These are phyloP conservation scores for Teratosphaeria nubilosa DNA, from an alignment of 2,329 filamentous ascomycete species.

Conservation along the genomic window DNA sequence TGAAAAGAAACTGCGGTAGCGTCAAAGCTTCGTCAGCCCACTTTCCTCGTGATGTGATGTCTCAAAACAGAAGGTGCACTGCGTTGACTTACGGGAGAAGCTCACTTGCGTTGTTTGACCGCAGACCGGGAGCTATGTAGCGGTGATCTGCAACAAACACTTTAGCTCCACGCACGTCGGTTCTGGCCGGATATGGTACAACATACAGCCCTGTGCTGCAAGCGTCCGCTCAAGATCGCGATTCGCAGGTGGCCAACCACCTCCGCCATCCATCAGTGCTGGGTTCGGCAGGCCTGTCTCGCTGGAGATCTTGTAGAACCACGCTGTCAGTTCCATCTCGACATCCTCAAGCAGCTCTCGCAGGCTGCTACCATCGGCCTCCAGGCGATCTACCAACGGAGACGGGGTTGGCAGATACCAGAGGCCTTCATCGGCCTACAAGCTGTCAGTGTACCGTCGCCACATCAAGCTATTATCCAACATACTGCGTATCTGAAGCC, in stretches of 20 bases:
- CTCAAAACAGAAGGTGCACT: not conserved
- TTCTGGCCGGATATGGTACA: not conserved
- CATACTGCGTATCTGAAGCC: conserved; percentile 40
- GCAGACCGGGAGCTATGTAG: conserved; percentile 9
- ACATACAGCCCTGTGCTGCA: conserved; percentile 24
- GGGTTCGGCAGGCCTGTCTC: conserved; percentile 19
- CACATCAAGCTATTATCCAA: not conserved
- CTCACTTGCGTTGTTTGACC: conserved; percentile 12
- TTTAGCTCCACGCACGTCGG: conserved; percentile 1
- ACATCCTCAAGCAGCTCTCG: conserved; percentile 48
- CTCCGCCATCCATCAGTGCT: conserved; percentile 7
- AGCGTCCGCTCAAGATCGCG: conserved; percentile 25
- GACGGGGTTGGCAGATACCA: conserved; percentile 23
- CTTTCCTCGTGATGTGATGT: not conserved
- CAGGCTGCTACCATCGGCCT: conserved; percentile 12
- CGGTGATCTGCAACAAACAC: conserved; percentile 12
- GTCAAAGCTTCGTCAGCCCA: not conserved
- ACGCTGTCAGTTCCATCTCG: conserved; percentile 45
- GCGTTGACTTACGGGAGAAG: conserved; percentile 11
- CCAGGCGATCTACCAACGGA: conserved; percentile 10
- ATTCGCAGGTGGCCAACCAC: conserved; percentile 22
- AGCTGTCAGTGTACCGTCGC: conserved; percentile 1
- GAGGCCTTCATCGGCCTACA: conserved; percentile 4
- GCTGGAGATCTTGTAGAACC: conserved; percentile 34
- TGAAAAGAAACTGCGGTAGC: conserved; percentile 34